Evolutionary conservation across 371 early-diverging fungal species (phyloP).

Genomic region (Mucor irregularis): DNA sequence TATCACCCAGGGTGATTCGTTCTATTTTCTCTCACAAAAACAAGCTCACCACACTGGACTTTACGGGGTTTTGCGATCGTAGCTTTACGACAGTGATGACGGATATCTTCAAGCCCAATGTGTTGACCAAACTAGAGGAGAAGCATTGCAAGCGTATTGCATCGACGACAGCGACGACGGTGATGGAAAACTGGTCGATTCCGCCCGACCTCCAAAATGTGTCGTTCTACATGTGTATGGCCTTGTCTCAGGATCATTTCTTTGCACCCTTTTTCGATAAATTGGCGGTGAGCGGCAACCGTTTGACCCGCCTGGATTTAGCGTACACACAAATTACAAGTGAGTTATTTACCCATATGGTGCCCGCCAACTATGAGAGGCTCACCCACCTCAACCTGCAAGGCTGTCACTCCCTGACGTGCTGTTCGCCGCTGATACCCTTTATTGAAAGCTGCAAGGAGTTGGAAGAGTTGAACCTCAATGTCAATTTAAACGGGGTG

Average conservation of each 20-base stretch:
- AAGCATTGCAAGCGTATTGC: too few species aligned
- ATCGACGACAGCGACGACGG: neutral
- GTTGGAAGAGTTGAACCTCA: conserved; percentile 28
- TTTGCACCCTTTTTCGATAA: conserved; percentile 40
- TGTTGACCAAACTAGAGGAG: neutral
- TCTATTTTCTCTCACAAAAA: conserved; percentile 29
- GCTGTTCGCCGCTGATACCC: conserved; percentile 27
- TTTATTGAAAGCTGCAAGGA: conserved; percentile 9
- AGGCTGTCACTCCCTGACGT: conserved; percentile 33
- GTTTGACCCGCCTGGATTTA: conserved; percentile 28
- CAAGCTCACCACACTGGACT: conserved; percentile 25
- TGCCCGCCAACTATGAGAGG: neutral
- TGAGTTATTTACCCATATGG: conserved; percentile 21
- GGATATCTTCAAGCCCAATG: conserved; percentile 15
- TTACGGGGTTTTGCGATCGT: conserved; percentile 35
- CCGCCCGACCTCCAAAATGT: conserved; percentile 25
- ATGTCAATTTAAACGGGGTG: conserved; percentile 31
- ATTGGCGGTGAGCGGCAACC: conserved; percentile 9
- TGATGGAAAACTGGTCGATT: conserved; percentile 6
- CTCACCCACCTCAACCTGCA: conserved; percentile 35
- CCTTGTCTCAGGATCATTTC: conserved; percentile 31
- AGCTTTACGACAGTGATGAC: conserved; percentile 28
- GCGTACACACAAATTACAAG: conserved; percentile 36
- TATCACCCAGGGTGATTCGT: conserved; percentile 24
- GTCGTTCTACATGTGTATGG: conserved; percentile 41